phyloP scores from a whole-genome alignment of 2,329 filamentous ascomycete genomes.

The Apiospora koreana region DNA sequence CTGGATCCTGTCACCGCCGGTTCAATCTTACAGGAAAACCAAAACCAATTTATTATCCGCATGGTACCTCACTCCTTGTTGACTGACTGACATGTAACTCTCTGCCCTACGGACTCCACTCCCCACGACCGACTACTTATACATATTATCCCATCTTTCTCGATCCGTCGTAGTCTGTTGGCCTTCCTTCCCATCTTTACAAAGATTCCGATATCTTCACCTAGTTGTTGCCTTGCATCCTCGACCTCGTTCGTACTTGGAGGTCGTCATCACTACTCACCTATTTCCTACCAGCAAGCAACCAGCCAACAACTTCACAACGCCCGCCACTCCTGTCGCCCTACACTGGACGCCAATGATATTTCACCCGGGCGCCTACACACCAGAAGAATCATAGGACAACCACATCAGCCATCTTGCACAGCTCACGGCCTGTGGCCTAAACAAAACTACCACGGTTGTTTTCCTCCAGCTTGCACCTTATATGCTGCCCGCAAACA shows the following conservation, averaged over 20 bases:
- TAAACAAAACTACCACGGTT: background rate
- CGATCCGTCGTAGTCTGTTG: constrained; percentile 7
- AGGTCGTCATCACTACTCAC: background rate
- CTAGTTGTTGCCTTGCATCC: background rate
- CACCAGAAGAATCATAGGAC: background rate
- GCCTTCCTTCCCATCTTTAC: constrained; percentile 2
- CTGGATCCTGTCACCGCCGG: constrained; percentile 14
- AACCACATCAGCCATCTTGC: background rate
- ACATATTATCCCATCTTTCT: constrained; percentile 8
- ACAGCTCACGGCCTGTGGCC: background rate
- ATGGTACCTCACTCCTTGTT: constrained; percentile 7
- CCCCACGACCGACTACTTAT: constrained; percentile 7
- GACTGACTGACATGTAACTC: constrained; percentile 1
- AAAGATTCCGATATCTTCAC: background rate
- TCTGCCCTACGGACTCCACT: constrained; percentile 13
- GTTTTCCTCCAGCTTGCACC: background rate
- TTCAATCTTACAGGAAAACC: constrained; percentile 11
- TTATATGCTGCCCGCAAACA: background rate
- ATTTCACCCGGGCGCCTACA: background rate
- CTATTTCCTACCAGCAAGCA: background rate
- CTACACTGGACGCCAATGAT: background rate
- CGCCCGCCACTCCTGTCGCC: background rate
- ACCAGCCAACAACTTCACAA: background rate
- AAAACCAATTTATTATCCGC: constrained; percentile 10
- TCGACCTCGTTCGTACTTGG: background rate